phyloP scores from a whole-genome alignment of 305 asterid genomes.

The Fraxinus velutina region DNA sequence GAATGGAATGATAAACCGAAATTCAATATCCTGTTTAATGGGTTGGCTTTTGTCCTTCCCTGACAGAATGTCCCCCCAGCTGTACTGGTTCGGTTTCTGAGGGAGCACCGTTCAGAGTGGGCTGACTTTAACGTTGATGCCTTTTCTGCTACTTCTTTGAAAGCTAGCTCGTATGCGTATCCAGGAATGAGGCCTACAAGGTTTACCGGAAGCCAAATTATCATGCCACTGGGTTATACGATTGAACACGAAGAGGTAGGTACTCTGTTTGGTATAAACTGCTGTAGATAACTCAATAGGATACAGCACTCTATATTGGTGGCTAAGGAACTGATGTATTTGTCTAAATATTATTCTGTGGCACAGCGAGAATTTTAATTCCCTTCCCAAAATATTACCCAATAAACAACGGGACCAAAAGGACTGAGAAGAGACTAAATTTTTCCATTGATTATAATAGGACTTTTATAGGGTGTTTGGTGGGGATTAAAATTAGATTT shows the following conservation, averaged over 20 bases:
- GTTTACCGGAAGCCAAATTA: slow-evolving; percentile 84
- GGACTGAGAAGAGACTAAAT: background rate
- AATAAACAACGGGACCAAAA: background rate
- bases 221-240: slow-evolving; percentile 88
- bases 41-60: background rate
- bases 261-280: background rate
- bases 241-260: slow-evolving; percentile 89
- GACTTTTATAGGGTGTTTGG: background rate
- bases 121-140: slow-evolving; percentile 90
- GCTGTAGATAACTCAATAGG: background rate
- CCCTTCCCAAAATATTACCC: background rate
- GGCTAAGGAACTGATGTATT: background rate
- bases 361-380: background rate
- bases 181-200: slow-evolving; percentile 84
- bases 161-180: slow-evolving; percentile 56
- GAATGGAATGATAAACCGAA: background rate
- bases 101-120: slow-evolving; percentile 98
- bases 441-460: background rate
- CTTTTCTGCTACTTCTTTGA: slow-evolving; percentile 68
- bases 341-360: background rate
- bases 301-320: background rate
- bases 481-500: too few species aligned
- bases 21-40: background rate
- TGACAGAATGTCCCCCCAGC: slow-evolving; percentile 87
- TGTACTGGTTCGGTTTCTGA: slow-evolving; percentile 68